Conservation (phyloP, 192 early-diverging fungal genomes). For the Kappamyces sp. region DNA sequence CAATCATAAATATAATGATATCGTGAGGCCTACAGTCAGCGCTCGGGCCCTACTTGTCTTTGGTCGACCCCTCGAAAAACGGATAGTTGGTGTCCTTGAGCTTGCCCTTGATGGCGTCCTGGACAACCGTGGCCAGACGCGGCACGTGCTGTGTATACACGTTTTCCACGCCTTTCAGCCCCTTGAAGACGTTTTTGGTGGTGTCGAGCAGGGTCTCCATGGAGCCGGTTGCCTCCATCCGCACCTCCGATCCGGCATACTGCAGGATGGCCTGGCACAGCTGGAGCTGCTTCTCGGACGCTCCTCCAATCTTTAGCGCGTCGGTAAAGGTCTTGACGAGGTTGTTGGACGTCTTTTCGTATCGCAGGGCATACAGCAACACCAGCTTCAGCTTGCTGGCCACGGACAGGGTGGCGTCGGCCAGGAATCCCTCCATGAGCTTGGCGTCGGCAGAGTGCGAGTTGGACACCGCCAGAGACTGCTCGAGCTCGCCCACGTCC, state of each 20-base stretch:
- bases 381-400: constrained; percentile 75
- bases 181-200: constrained; percentile 86
- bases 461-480: constrained; percentile 85
- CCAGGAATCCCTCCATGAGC: constrained; percentile 50
- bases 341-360: constrained; percentile 78
- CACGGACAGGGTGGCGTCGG: constrained; percentile 54
- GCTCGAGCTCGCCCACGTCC: constrained; percentile 82
- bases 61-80: constrained; percentile 60
- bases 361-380: constrained; percentile 82
- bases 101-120: constrained; percentile 73
- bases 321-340: constrained; percentile 67
- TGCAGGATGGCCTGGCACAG: constrained; percentile 65
- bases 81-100: constrained; percentile 73
- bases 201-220: constrained; percentile 81
- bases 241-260: constrained; percentile 70
- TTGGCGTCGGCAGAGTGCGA: constrained; percentile 77
- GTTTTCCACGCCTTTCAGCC: constrained; percentile 95
- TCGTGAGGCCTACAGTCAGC: constrained; percentile 69
- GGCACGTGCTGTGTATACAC: constrained; percentile 97
- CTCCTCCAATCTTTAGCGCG: constrained; percentile 66
- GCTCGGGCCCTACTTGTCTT: constrained; percentile 42
- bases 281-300: constrained; percentile 25
- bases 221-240: constrained; percentile 85
- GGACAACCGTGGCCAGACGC: constrained; percentile 71
- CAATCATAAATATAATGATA: constrained; percentile 92